A percentile compares a stretch with the other conserved stretches of the same genome.
phyloP scores from a whole-genome alignment of 805 yeast species.

The Ogataea sp. region DNA sequence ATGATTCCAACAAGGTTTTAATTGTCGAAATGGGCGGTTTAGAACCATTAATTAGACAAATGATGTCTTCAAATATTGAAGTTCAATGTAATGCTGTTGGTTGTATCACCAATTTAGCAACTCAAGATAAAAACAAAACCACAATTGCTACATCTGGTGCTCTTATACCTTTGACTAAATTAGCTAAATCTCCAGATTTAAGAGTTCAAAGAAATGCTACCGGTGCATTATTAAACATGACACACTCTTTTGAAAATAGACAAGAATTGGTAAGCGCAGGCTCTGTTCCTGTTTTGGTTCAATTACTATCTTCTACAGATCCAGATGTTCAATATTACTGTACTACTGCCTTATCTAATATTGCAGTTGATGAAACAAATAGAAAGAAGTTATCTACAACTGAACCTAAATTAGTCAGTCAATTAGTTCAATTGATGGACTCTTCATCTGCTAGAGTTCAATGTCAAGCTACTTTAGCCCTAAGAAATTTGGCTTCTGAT shows the following conservation, averaged over 20 bases:
- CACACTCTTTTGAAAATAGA: constrained; percentile 94
- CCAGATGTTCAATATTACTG: constrained; percentile 98
- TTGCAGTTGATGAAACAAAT: constrained; percentile 93
- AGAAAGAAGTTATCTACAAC: constrained; percentile 83
- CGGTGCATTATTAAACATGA: constrained; percentile 96
- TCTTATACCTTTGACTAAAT: constrained; percentile 82
- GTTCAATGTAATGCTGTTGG: constrained; percentile 99
- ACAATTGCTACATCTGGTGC: constrained; percentile 97
- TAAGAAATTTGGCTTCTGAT: constrained; percentile 93
- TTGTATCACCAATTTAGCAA: constrained; percentile 94
- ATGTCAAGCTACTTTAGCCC: constrained; percentile 96
- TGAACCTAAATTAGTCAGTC: constrained; percentile 85
- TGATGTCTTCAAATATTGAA: constrained; percentile 95
- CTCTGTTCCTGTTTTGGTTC: constrained; percentile 92
- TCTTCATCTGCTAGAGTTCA: constrained; percentile 91
- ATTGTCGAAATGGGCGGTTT: constrained; percentile 98
- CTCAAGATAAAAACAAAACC: constrained; percentile 94
- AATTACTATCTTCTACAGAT: constrained; percentile 76
- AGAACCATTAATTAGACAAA: constrained; percentile 92
- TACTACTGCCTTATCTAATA: constrained; percentile 93
- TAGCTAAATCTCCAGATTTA: constrained; percentile 89
- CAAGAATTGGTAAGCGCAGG: constrained; percentile 96
- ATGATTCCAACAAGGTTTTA: constrained; percentile 85
- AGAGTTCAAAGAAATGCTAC: constrained; percentile 98
- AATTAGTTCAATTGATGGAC: constrained; percentile 86